These are phyloP conservation scores for Terfezia boudieri DNA, from an alignment of 495 filamentous ascomycete genomes.

Conservation along the genomic window DNA sequence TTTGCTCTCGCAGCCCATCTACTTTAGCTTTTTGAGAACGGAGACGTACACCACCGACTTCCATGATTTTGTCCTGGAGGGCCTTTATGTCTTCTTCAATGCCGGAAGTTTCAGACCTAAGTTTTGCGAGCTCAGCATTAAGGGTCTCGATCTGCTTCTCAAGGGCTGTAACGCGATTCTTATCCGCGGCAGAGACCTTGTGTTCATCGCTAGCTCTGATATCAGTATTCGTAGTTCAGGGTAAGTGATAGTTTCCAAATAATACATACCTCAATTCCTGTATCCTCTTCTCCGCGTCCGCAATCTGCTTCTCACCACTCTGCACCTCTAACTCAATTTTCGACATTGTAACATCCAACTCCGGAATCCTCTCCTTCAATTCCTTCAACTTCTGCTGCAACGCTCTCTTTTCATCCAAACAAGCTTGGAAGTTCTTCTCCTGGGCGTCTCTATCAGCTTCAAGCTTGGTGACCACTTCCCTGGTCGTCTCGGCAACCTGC, in stretches of 20 bases:
- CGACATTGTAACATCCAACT: slow-evolving; percentile 71
- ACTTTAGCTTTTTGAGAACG: slow-evolving; percentile 80
- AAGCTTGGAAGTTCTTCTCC: slow-evolving; percentile 55
- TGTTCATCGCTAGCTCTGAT: slow-evolving; percentile 24
- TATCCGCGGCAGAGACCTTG: background rate
- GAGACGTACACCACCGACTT: slow-evolving; percentile 80
- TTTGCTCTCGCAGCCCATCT: slow-evolving; percentile 75
- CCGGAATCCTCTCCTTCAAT: slow-evolving; percentile 60
- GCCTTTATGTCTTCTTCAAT: slow-evolving; percentile 80
- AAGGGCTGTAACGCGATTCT: slow-evolving; percentile 28
- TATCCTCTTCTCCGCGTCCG: slow-evolving; percentile 60
- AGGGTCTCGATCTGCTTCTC: slow-evolving; percentile 55
- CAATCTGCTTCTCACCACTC: slow-evolving; percentile 60
- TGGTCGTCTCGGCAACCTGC: slow-evolving; percentile 57
- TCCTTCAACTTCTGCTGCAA: slow-evolving; percentile 50
- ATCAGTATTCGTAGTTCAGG: too few relatives aligned
- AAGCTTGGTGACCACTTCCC: slow-evolving; percentile 69
- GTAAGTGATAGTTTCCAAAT: too few relatives aligned
- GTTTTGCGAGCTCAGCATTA: slow-evolving; percentile 54
- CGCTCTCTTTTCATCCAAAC: slow-evolving; percentile 57
- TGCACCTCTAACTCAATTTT: slow-evolving; percentile 80
- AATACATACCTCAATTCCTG: slow-evolving; percentile 45
- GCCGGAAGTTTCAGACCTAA: slow-evolving; percentile 57
- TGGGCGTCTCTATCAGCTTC: slow-evolving; percentile 67
- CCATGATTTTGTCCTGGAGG: slow-evolving; percentile 92